Percentiles rank a stretch among this genome's conserved stretches.
phyloP scores from a whole-genome alignment of 1,284 basidiomycete genomes.

The Cutaneotrichosporon cavernicola region DNA sequence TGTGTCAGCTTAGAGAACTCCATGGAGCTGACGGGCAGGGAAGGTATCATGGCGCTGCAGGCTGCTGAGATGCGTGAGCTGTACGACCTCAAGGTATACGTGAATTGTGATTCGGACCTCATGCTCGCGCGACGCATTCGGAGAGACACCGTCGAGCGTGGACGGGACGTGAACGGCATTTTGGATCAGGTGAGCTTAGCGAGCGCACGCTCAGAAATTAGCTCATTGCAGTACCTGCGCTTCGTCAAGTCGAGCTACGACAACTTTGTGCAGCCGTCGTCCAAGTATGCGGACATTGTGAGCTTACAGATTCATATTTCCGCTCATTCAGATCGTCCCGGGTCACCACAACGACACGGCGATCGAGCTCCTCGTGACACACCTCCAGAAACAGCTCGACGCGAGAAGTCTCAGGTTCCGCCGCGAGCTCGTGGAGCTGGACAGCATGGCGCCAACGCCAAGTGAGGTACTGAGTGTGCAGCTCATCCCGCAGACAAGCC shows the following conservation, averaged over 20 bases:
- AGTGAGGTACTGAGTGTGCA: slow-evolving; percentile 46
- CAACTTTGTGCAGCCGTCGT: slow-evolving; percentile 87
- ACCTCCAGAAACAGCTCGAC: slow-evolving; percentile 79
- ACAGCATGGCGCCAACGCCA: slow-evolving; percentile 21
- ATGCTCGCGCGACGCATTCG: slow-evolving; percentile 93
- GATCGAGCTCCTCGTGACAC: slow-evolving; percentile 88
- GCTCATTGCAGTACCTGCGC: slow-evolving; percentile 60
- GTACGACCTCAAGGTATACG: slow-evolving; percentile 83
- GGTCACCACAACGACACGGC: slow-evolving; percentile 77
- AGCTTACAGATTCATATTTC: slow-evolving; percentile 31
- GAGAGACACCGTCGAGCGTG: slow-evolving; percentile 84
- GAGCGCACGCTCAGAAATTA: background rate
- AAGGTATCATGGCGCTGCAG: slow-evolving; percentile 89
- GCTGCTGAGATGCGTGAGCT: slow-evolving; percentile 73
- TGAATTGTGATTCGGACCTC: slow-evolving; percentile 81
- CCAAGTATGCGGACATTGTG: slow-evolving; percentile 83
- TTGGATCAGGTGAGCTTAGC: slow-evolving; percentile 66
- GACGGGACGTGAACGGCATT: slow-evolving; percentile 78
- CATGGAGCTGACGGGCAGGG: slow-evolving; percentile 47
- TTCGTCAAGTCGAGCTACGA: slow-evolving; percentile 94
- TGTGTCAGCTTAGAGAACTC: slow-evolving; percentile 54
- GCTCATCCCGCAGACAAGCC: slow-evolving; percentile 74
- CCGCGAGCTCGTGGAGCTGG: slow-evolving; percentile 59
- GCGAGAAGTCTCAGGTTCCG: slow-evolving; percentile 73
- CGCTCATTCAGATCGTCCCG: slow-evolving; percentile 72